A percentile compares a stretch with the other conserved stretches of the same genome.
These are phyloP conservation scores for Neonectria coccinea DNA, from an alignment of 2,329 filamentous ascomycete genomes.

Conservation along the genomic window DNA sequence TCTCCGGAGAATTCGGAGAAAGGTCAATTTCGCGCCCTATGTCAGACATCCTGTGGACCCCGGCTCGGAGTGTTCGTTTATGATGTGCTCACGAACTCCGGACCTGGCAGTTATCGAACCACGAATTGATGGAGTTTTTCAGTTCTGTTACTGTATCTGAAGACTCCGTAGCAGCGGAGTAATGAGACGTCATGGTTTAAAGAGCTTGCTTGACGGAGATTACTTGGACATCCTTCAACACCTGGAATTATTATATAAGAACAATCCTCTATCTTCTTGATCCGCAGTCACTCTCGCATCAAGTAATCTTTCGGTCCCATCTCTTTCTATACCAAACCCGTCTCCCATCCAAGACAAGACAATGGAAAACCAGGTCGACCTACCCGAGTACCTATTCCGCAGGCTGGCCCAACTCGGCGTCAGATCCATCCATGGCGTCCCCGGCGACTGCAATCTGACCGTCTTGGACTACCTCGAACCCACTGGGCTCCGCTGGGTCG, in stretches of 20 bases:
- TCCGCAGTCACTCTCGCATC: neutral
- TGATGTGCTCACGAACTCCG: neutral
- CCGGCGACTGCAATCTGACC: conserved; percentile 56
- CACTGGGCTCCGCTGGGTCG: conserved; percentile 56
- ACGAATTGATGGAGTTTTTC: neutral
- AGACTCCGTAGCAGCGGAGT: neutral
- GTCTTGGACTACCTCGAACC: conserved; percentile 53
- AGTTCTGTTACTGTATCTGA: neutral
- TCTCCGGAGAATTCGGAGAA: neutral
- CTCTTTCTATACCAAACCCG: neutral
- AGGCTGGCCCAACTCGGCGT: conserved; percentile 70
- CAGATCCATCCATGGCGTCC: conserved; percentile 64
- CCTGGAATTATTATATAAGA: neutral
- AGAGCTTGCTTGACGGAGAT: no score
- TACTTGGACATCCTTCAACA: neutral
- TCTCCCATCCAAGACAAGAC: neutral
- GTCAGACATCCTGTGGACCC: neutral
- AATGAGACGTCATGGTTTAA: no score
- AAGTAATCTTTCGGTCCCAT: neutral
- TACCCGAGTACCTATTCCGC: conserved; percentile 65
- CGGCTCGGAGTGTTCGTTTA: neutral
- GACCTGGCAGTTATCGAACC: no score
- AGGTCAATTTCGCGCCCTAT: neutral
- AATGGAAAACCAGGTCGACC: conserved; percentile 4
- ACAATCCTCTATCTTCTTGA: neutral